Evolutionary conservation across 805 yeast genomes (phyloP), one percentile per base, ranked within the genome.

Genomic region (Novakomyces olei): DNA sequence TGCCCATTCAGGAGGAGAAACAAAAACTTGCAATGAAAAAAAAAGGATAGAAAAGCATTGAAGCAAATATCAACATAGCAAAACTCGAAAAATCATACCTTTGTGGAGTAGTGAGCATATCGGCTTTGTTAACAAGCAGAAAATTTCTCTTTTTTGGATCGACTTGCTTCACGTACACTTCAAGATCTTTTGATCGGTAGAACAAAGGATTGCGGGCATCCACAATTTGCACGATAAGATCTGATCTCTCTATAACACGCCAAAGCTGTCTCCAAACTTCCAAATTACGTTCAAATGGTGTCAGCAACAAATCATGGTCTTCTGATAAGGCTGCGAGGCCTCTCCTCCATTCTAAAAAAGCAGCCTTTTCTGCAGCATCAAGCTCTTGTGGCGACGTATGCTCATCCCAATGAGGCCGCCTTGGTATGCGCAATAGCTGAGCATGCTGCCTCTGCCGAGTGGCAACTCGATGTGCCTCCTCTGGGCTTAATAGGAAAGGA

Each of bases 201-300:
- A 80, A 60, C 37, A 83, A 55, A 4, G 98, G 98, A 49, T 79
- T 81, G 55, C 98, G 67, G 8, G 95, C 96, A 57, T 88, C 98
- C 19, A 88, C 96, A 58, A 88, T 88, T 51, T 88, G 98, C 4
- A 88, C 95, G 26, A 88, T 69, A 44, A 88, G 61, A 52, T 85
- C 94, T 16, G 88, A 78, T 48, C 96, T 69, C 53, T 88, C 98
- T 16, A 81, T 77, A 28, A 88, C 98, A 56, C 98, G 68, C 98
- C 98, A 88, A 41, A 88, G 60, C 55, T 88, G 98, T 49, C 88
- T 72, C 98, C 98, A 88, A 37, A 88, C 95, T 61, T 85, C 94
- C 41, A 88, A 61, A 51, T 88, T 88, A 58, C 98, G 70, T 58
- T 88, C 98, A 49, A 85, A 88, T 4, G 98, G 98, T 0, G 98